Percentiles rank a stretch among this genome's conserved stretches.
These are phyloP conservation scores for Fremontodendron californicum DNA, from an alignment of 345 rosid species.

Conservation along the genomic window DNA sequence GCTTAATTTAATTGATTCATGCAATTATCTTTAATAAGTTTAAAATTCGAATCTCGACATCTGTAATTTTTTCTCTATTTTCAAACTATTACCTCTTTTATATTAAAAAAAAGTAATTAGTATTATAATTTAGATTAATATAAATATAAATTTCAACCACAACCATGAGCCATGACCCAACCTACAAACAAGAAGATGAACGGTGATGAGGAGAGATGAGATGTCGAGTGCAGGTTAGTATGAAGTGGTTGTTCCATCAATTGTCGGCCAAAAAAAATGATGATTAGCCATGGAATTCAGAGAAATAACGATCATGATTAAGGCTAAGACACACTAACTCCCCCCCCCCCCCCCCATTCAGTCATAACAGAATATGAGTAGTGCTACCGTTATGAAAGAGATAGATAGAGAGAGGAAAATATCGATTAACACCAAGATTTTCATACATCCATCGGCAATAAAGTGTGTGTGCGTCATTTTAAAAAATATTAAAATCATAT, in stretches of 20 bases:
- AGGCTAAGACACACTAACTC: slow-evolving; percentile 29
- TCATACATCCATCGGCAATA: neutral
- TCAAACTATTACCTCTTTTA: too few species aligned
- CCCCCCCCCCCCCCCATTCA: slow-evolving; percentile 8
- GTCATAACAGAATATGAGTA: slow-evolving; percentile 42
- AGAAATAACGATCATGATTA: slow-evolving; percentile 54
- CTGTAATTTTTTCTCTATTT: too few species aligned
- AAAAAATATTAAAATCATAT: neutral
- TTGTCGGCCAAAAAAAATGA: slow-evolving; percentile 52
- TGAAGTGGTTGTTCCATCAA: slow-evolving; percentile 71
- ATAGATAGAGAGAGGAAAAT: neutral
- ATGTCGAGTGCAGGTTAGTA: slow-evolving; percentile 37
- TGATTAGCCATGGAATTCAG: slow-evolving; percentile 56
- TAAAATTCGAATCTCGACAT: too few species aligned
- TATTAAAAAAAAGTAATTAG: neutral
- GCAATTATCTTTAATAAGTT: too few species aligned
- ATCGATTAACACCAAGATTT: neutral
- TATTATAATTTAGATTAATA: neutral
- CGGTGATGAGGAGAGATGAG: slow-evolving; percentile 37
- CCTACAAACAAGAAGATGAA: slow-evolving; percentile 21
- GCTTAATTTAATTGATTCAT: too few species aligned
- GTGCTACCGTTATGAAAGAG: slow-evolving; percentile 15
- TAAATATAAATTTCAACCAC: neutral
- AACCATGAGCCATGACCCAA: neutral
- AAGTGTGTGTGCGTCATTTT: neutral